Base-by-base conservation (phyloP, 2,329 filamentous ascomycete genomes). In the Neofusicoccum ribis region DNA sequence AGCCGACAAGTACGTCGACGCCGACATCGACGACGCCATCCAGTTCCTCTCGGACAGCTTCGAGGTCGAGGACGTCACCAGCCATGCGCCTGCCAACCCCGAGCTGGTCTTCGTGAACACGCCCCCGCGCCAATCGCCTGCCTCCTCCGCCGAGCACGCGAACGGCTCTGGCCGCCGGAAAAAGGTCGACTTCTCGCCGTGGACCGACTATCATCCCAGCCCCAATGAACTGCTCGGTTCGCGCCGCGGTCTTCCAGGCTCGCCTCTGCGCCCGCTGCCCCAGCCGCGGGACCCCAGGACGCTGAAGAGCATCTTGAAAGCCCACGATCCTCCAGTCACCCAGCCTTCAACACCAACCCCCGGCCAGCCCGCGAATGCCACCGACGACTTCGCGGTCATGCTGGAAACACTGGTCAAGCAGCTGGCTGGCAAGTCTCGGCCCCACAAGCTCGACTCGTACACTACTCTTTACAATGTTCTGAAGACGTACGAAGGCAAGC, bases 331-430 rank as follows among this genome's bases (percentile, higher is more conserved):
- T 67, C 69, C 74, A 62, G 20, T 12, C 3, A 51, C 54, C 15
- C 43, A 39, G 27, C 61, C 61, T 7, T 44, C 37, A n/a, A 47
- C 37, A 37, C 39, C 37, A 3, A 47, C 43, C 11, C 23, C 41
- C 31, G 56, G 39, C 80, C 69, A 75, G 72, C 67, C 75, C 67
- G 78, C 78, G 66, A 83, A 80, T 69, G 83, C 79, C 31, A 80
- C 82, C 67, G 81, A 84, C 50, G 89, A 86, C 44, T 88, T 97
- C 65, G 85, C 86, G 68, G 88, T 88, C 70, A 95, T 97, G 89
- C 80, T 98, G 69, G 91, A 96, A 70, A 96, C 92, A 0, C 88
- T 92, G 5, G 85, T 92, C 41, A 89, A 91, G 77, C 91, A 95
- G 77, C 84, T 99, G 54, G 91, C 90, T 43, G 88, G 91, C 23